Evolutionary conservation across 306 rosid species (phyloP).

Genomic region (Malus sylvestris): DNA sequence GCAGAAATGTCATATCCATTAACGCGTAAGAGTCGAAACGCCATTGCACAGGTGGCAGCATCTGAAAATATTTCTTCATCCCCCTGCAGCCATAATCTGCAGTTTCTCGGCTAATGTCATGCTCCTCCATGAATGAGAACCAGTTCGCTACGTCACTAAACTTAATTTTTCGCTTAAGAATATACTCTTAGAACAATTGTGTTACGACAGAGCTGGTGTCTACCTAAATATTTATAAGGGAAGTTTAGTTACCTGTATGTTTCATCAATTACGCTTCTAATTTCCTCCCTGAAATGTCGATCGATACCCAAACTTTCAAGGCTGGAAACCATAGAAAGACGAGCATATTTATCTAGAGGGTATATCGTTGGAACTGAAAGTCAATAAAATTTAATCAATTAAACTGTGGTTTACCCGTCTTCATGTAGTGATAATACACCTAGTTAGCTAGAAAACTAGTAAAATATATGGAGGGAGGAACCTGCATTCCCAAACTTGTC

Average conservation of each 20-base stretch:
- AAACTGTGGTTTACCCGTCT: background rate
- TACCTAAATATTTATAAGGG: background rate
- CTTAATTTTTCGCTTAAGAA: background rate
- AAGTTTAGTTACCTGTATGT: conserved; percentile 45
- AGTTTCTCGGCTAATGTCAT: conserved; percentile 11
- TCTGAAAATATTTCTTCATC: conserved; percentile 63
- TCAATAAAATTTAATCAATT: background rate
- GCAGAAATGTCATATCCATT: conserved; percentile 73
- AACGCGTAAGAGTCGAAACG: conserved; percentile 62
- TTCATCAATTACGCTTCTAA: conserved; percentile 56
- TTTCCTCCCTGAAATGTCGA: conserved; percentile 64
- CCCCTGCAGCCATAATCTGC: conserved; percentile 54
- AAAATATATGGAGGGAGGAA: conserved; percentile 10
- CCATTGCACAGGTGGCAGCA: conserved; percentile 65
- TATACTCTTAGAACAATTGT: no score
- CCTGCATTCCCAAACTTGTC: conserved; percentile 68
- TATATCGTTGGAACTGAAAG: conserved; percentile 67
- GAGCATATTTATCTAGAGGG: conserved; percentile 63
- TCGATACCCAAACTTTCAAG: conserved; percentile 70
- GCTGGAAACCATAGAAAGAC: conserved; percentile 62
- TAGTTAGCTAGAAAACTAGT: background rate
- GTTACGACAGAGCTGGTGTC: background rate
- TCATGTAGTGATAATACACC: background rate
- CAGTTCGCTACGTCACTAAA: background rate
- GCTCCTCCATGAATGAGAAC: background rate